Base-by-base conservation (phyloP, 129 eudicot species). In the Arctium lappa region DNA sequence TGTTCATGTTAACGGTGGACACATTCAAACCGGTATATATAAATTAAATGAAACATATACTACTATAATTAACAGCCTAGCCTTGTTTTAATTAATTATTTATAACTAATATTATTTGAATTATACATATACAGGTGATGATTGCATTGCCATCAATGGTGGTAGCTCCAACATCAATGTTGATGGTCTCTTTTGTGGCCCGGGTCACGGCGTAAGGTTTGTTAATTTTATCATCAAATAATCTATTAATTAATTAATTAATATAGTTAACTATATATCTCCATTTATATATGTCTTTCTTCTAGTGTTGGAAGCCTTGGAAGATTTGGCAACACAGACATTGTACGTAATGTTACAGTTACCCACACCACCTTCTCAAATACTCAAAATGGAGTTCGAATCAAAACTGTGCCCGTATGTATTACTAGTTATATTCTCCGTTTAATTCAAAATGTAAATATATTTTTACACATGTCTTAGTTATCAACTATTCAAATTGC, bases 121-220 rank as follows among this genome's bases (percentile, higher is more conserved):
- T 11, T 13, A 7, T 42, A 38, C 36, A n/a, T 33, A 33, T 33
- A 33, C 3, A 91, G 94, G 95, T 8, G 92, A 91, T 29, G 92
- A 91, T 62, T 89, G 92, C 50, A 79, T 91, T 7, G 86, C 92
- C 11, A 91, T 89, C 53, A 81, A 81, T 15, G 84, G 77, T 18
- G 82, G 86, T 12, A 77, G 87, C 39, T 83, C 75, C 42, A 42
- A 87, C 74, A 74, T 91, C 40, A 22, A 13, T 15, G 66, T 87
- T 36, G 11, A 73, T 5, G 65, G 56, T 73, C 33, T 82, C 66
- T 12, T 4, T 7, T 91, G 95, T 31, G 95, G 95, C 62, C 93
- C 89, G 0, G 91, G 95, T 36, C 93, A 91, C 79, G 95, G 95
- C 15, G 65, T 91, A 81, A 91, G 95, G 93, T 89, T 74, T 10